Percentiles rank a stretch among this genome's conserved stretches.
These are phyloP conservation scores for Trichophyton simii DNA, from an alignment of 2,329 filamentous ascomycete genomes.

Conservation along the genomic window DNA sequence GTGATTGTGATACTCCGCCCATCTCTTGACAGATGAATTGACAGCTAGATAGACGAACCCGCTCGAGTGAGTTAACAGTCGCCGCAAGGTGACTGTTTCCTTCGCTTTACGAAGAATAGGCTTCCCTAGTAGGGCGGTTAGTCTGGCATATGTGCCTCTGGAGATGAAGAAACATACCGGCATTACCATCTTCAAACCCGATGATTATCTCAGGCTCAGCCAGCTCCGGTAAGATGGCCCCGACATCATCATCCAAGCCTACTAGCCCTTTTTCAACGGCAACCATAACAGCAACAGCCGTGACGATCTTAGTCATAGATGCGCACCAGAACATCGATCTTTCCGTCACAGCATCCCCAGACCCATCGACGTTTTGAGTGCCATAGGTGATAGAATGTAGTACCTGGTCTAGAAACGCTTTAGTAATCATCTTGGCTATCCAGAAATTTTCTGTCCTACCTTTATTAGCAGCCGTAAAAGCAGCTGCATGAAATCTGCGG, in stretches of 20 bases:
- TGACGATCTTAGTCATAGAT: slow-evolving; percentile 13
- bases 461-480: not conserved
- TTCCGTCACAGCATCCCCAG: not conserved
- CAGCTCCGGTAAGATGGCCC: slow-evolving; percentile 6
- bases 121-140: not conserved
- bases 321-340: slow-evolving; percentile 15
- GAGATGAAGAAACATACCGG: not conserved
- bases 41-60: slow-evolving; percentile 7
- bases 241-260: slow-evolving; percentile 10
- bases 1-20: not conserved
- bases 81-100: not conserved
- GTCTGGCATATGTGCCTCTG: not conserved
- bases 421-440: not conserved
- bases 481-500: not conserved
- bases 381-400: not conserved
- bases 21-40: not conserved
- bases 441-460: not conserved
- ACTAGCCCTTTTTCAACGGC: slow-evolving; percentile 11
- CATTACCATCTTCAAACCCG: slow-evolving; percentile 5
- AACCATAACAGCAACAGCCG: slow-evolving; percentile 7
- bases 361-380: not conserved
- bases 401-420: not conserved
- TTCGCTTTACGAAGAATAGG: not conserved
- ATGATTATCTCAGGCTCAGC: slow-evolving; percentile 3
- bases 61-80: slow-evolving; percentile 8